Evolutionary conservation across 495 filamentous ascomycete genomes (phyloP), one percentile per base, ranked within the genome.

Genomic region (Podospora sp.): DNA sequence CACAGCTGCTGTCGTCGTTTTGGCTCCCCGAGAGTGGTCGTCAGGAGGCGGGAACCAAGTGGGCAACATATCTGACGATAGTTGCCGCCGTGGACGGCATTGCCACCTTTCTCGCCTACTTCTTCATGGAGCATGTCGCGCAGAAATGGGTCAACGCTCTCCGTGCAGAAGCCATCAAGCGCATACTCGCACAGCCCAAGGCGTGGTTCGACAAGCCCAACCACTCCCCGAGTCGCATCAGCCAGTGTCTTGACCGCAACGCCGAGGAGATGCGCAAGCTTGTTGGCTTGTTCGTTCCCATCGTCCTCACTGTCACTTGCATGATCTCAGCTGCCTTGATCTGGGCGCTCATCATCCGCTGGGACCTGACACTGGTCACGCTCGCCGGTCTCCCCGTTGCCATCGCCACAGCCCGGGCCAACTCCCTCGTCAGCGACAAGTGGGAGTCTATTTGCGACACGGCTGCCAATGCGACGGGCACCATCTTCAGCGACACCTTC

Each of bases 221-320:
- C 49, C 92, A 97, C 77, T 84, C 81, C 0, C 77, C 90, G 1
- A 77, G 80, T 6, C 78, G 82, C 33, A 83, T 99, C 18, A 85
- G 81, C 0, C 86, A 91, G 62, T 90, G 86, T 60, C 84, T 97
- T 4, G 92, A 95, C 70, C 85, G 91, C 58, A 90, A 94, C 71
- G 91, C 88, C 1, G 95, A 98, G 76, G 92, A 97, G 71, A 94
- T 94, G 85, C 84, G 90, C 4, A 92, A 92, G 66, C 74, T 98
- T 0, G 79, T 97, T 1, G 90, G 91, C 11, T 86, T 90, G 50
- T 97, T 96, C 72, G 86, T 88, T 6, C 90, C 88, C 3, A 86
- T 88, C 51, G 73, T 90, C 0, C 84, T 93, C 16, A 85, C 91
- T 6, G 86, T 89, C 5, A 71, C 81, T 6, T 62, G 84, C 11